Evolutionary conservation across 768 basidiomycete species (phyloP), one percentile per base, ranked within the genome.

Genomic region (Agrocybe praecox): DNA sequence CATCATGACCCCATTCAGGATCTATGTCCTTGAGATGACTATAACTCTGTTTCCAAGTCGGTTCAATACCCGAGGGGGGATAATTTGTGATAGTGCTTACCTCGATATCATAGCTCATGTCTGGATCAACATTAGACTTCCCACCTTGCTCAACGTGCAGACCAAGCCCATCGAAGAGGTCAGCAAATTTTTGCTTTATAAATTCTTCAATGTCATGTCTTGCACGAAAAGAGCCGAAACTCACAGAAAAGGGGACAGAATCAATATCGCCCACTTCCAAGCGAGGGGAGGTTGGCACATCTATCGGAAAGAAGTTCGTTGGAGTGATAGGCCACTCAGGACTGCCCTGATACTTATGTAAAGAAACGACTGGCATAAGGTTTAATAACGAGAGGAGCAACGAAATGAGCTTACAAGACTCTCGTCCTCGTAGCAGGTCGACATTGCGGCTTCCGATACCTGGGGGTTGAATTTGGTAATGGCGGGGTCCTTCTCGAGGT

Each of bases 1-100:
- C 81, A 49, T 81, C 76, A 45, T 80, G 75, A 26, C 74, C 69
- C 77, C 80, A 80, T n/a, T 73, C 74, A 6, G 80, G 72, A 55
- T 72, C 71, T 14, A 80, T 62, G 14, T 76, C 75, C 46, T 72
- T 71, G 21, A 80, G 66, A 55, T 81, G 67, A 12, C 76, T 76
- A 24, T 75, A 70, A 46, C 71, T 74, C 80, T 83, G 48, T 46
- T 5, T 1, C 11, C 14, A 46, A n/a, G 9, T 44, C 53, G 26
- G 18, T 17, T 43, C 14, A 12, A 44, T n/a, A 52, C 21, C 44
- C 6, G 10, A 32, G 29, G 22, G 17, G 17, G 22, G 1, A 19
- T 6, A 40, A 22, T 8, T n/a, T 8, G 8, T 49, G 48, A 44
- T 15, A 17, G 34, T n/a, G 57, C 65, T 7, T 40, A 79, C 80